Conservation (phyloP, 495 filamentous ascomycete genomes). For the Podospora appendiculata region DNA sequence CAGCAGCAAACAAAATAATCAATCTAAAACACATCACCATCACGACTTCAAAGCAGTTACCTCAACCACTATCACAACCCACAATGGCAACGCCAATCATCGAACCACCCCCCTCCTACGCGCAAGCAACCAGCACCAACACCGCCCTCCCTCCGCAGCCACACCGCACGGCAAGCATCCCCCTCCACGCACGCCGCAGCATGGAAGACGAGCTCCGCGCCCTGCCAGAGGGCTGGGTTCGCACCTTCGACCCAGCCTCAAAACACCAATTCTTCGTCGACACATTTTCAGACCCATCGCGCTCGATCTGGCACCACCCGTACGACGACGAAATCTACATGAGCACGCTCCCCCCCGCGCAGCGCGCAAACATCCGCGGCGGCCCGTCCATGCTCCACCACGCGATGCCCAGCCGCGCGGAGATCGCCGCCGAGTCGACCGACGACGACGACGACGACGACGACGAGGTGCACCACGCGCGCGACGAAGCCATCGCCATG, state of each 20-base stretch:
- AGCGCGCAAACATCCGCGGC: constrained; percentile 5
- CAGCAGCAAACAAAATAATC: too few relatives aligned
- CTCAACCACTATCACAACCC: too few relatives aligned
- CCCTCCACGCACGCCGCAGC: constrained; percentile 16
- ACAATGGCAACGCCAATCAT: too few relatives aligned
- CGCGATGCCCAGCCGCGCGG: not conserved
- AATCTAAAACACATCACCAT: too few relatives aligned
- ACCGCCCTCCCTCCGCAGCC: too few relatives aligned
- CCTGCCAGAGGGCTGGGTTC: constrained; percentile 18
- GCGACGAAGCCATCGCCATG: not conserved
- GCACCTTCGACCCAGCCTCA: constrained; percentile 18
- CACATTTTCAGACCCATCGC: constrained; percentile 12
- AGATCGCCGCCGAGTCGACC: constrained; percentile 11
- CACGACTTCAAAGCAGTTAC: too few relatives aligned
- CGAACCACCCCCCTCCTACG: not conserved
- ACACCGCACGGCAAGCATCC: constrained; percentile 15
- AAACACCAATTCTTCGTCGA: constrained; percentile 29
- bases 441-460: constrained; percentile 5
- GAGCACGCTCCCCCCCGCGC: constrained; percentile 1
- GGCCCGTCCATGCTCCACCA: not conserved
- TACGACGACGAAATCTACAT: constrained; percentile 21
- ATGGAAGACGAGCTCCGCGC: constrained; percentile 28
- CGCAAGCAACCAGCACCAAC: not conserved
- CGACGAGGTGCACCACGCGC: not conserved
- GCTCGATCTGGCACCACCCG: constrained; percentile 26